Conservation (phyloP, 495 filamentous ascomycete species). For the Sordaria brevicollis region DNA sequence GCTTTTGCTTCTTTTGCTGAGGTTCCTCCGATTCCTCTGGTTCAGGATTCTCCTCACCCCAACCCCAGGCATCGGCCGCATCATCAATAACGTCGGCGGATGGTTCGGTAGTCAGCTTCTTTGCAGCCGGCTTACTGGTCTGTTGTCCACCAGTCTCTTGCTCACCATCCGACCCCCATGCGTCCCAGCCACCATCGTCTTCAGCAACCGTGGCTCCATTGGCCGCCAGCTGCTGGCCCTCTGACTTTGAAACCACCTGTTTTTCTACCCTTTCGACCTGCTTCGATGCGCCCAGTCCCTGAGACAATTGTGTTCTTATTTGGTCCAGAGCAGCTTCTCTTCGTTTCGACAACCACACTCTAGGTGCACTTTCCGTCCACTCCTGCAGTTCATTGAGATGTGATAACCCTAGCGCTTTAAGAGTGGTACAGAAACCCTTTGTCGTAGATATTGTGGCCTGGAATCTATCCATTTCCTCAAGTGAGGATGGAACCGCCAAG, state of each 20-base stretch:
- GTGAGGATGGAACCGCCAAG: constrained; percentile 59
- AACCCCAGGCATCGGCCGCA: constrained; percentile 47
- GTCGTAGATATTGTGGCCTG: constrained; percentile 51
- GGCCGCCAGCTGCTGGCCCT: constrained; percentile 48
- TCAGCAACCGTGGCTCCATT: constrained; percentile 35
- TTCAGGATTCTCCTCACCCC: constrained; percentile 44
- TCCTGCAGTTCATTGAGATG: constrained; percentile 60
- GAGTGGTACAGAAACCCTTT: constrained; percentile 47
- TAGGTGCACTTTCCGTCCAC: constrained; percentile 71
- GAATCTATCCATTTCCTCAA: constrained; percentile 60
- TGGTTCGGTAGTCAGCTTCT: not conserved
- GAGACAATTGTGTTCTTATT: constrained; percentile 55
- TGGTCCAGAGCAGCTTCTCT: constrained; percentile 65
- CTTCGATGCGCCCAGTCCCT: constrained; percentile 50
- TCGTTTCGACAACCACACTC: constrained; percentile 77
- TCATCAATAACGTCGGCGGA: constrained; percentile 32
- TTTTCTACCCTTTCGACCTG: constrained; percentile 78
- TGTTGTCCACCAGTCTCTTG: constrained; percentile 16
- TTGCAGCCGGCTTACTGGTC: constrained; percentile 11
- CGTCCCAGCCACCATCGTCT: constrained; percentile 65
- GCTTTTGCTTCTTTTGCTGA: constrained; percentile 13
- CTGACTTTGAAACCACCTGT: constrained; percentile 57
- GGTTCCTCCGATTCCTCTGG: constrained; percentile 10
- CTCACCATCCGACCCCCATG: constrained; percentile 54
- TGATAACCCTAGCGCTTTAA: constrained; percentile 55